phyloP scores from a whole-genome alignment of 129 eudicot species.

The Saussurea involucrata region DNA sequence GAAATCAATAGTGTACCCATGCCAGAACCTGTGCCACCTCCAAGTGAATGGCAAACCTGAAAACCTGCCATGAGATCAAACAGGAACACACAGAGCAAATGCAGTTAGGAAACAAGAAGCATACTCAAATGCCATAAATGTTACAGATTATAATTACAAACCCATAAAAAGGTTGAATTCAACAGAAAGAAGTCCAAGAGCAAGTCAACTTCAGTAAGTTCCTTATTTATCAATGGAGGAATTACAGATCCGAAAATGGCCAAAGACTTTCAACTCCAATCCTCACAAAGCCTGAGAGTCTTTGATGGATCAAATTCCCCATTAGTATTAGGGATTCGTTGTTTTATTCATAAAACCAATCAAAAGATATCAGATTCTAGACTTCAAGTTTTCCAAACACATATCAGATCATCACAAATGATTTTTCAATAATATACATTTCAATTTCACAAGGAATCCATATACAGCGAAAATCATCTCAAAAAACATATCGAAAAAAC shows the following conservation, averaged over 20 bases:
- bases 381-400: background rate
- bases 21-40: conserved; percentile 98
- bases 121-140: conserved; percentile 3
- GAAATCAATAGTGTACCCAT: conserved; percentile 95
- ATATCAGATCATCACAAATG: background rate
- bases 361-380: background rate
- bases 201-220: background rate
- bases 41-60: conserved; percentile 96
- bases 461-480: background rate
- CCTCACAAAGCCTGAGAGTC: background rate
- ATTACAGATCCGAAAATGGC: background rate
- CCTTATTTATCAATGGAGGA: background rate
- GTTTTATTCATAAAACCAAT: background rate
- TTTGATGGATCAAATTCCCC: background rate
- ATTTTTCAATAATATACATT: background rate
- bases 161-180: background rate
- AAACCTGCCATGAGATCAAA: conserved; percentile 54
- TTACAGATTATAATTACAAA: background rate
- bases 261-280: background rate
- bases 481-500: background rate
- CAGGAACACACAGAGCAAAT: conserved; percentile 8
- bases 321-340: background rate
- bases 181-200: background rate
- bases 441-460: background rate
- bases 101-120: conserved; percentile 2